Base-by-base conservation (phyloP, 2,329 filamentous ascomycete genomes). In the Neopestalotiopsis sp. region DNA sequence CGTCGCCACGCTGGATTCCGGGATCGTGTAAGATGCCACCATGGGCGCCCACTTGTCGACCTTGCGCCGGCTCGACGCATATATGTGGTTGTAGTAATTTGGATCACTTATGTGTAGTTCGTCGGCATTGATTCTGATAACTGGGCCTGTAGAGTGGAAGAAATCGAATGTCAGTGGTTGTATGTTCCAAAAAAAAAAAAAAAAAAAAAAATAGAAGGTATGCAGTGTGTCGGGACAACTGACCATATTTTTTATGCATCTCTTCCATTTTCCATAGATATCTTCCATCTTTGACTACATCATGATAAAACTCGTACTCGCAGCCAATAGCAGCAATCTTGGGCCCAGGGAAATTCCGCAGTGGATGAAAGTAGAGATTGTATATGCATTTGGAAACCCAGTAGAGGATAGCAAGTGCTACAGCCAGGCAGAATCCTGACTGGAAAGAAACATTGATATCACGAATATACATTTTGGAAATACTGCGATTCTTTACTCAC, bases 31-130 rank as follows among this genome's bases (percentile, higher is more conserved):
- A 14, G 30, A 20, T 2, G 40, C 69, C 4, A 69, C 62, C 9
- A 52, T 62, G n/a, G 62, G 32, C 4, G 66, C 30, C 17, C 61
- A 62, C 61, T 74, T 73, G 61, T 75, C 67, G 14, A 71, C 68
- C 34, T 69, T 71, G 1, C 66, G 64, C 17, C 62, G 68, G 3
- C 67, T 60, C 2, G 56, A 38, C 7, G 67, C 67, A 56, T 76
- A 78, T 3, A 78, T 67, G 58, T 72, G 68, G 32, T 74, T 68
- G 68, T 72, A 73, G 68, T 73, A 79, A 52, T 78, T 71, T 30
- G 77, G 71, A 65, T 80, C 78, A 57, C 68, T 69, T 71, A 79
- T 75, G 66, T 79, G 77, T 12, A 80, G 56, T 63, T 80, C 77
- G 12, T 73, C 69, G 0, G 78, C 78, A 66, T 73, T 80, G 68